phyloP scores from a whole-genome alignment of 2,329 filamentous ascomycete genomes.

The Karstenula rhodostoma region DNA sequence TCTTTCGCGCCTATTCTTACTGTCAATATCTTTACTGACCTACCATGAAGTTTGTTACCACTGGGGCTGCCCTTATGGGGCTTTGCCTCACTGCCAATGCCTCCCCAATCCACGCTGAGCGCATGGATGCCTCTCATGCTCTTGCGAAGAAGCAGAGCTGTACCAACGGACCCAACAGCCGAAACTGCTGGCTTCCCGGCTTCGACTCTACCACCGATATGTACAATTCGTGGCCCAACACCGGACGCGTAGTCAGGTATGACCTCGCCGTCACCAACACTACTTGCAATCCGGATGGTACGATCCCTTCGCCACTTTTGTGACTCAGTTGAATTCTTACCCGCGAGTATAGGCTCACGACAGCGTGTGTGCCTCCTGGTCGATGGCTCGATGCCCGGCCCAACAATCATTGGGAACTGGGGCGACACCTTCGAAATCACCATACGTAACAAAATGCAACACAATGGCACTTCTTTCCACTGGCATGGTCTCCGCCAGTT shows the following conservation, averaged over 20 bases:
- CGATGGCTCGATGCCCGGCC: constrained; percentile 52
- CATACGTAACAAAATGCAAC: constrained; percentile 61
- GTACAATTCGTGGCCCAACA: constrained; percentile 51
- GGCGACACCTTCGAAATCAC: constrained; percentile 48
- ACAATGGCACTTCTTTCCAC: constrained; percentile 70
- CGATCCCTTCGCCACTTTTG: too few species aligned
- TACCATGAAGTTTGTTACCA: constrained; percentile 34
- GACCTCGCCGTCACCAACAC: constrained; percentile 50
- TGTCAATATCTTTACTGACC: constrained; percentile 3
- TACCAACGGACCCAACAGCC: constrained; percentile 46
- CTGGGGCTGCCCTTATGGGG: constrained; percentile 32
- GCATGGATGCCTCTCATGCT: constrained; percentile 20
- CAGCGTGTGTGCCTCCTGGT: constrained; percentile 46
- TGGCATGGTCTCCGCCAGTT: constrained; percentile 69
- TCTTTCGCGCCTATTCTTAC: constrained; percentile 10
- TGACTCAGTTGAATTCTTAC: too few species aligned
- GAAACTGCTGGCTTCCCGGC: constrained; percentile 52
- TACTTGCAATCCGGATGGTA: constrained; percentile 53
- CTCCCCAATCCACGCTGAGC: constrained; percentile 29
- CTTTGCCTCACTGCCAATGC: constrained; percentile 25
- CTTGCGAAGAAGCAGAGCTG: constrained; percentile 38
- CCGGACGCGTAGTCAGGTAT: constrained; percentile 44
- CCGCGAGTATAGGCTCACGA: constrained; percentile 29
- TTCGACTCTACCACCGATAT: constrained; percentile 53
- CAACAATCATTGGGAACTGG: constrained; percentile 62